Percentiles rank a stretch among this genome's conserved stretches.
These are phyloP conservation scores for Ananas comosus DNA, from an alignment of 176 grass and related monocot species.

Conservation along the genomic window DNA sequence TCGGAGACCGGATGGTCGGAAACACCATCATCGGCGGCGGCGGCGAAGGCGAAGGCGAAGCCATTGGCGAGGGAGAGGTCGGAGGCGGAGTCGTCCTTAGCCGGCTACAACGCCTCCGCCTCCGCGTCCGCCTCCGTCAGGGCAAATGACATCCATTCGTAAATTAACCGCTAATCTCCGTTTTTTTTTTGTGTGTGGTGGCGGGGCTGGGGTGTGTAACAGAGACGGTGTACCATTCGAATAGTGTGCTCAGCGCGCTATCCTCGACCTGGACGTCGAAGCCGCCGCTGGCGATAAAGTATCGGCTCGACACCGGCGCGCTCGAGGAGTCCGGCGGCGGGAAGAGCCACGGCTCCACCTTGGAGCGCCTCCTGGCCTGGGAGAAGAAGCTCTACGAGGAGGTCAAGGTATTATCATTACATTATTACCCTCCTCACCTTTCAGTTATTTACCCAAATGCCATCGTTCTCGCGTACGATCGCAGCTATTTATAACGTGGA, in stretches of 20 bases:
- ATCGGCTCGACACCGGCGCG: slow-evolving; percentile 54
- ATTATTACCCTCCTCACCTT: background rate
- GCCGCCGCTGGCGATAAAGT: slow-evolving; percentile 75
- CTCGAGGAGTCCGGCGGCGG: slow-evolving; percentile 50
- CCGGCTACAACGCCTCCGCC: slow-evolving; percentile 23
- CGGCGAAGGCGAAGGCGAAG: slow-evolving; percentile 18
- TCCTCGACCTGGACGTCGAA: slow-evolving; percentile 86
- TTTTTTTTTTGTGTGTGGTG: background rate
- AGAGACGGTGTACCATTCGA: slow-evolving; percentile 97
- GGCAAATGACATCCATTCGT: too few species aligned
- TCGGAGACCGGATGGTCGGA: slow-evolving; percentile 18
- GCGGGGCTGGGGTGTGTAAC: background rate
- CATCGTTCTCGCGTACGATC: too few species aligned
- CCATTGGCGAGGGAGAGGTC: slow-evolving; percentile 40
- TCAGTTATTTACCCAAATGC: background rate
- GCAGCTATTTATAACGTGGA: too few species aligned
- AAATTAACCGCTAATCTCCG: background rate
- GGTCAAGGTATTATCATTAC: slow-evolving; percentile 60
- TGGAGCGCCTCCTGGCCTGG: slow-evolving; percentile 94
- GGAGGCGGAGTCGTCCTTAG: slow-evolving; percentile 25
- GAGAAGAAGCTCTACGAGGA: slow-evolving; percentile 98
- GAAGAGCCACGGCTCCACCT: slow-evolving; percentile 78
- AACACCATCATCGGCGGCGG: slow-evolving; percentile 8
- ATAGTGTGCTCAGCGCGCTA: slow-evolving; percentile 70
- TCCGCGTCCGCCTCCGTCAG: slow-evolving; percentile 26